Base-by-base conservation (phyloP, 345 rosid genomes). In the Salix purpurea region DNA sequence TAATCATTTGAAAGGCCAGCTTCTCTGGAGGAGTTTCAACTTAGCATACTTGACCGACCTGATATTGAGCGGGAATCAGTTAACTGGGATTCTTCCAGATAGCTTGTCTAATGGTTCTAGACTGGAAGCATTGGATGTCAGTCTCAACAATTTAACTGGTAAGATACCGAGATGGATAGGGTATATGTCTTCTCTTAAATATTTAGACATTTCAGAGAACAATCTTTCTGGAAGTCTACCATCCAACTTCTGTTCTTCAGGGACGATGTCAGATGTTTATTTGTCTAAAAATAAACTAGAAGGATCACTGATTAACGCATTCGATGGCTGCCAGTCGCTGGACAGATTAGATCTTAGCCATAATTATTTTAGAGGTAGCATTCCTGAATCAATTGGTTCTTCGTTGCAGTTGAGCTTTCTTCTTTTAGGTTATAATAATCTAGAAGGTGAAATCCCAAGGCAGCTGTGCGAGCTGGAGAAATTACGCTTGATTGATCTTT, bases 251-350 rank as follows among this genome's bases (percentile, higher is more conserved):
- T 4, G 16, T 40, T 40, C 14, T 11, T 44, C 50, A 44, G 4
- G 0, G 5, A 14, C 4, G 16, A 12, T 44, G 15, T 0, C 1
- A 21, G 5, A 58, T 65, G 67, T 78, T 44, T 40, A 73, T 34
- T 32, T 78, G 15, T 78, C 74, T 0, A 61, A 26, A 16, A 78
- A 78, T 68, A 58, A 21, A 13, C 10, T 78, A 5, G 46, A 60
- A 54, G 76, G 73, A 60, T 30, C 69, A 16, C 28, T 69, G 23
- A 23, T 11, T 18, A 12, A 12, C 12, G 16, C 34, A 32, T 15
- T 67, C 1, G 8, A 28, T 9, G 34, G 30, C 3, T 26, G 66
- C 5, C 0, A 2, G 4, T 11, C 5, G 1, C 5, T 44, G 14
- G 13, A 11, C 0, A 44, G 5, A 14, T 44, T 44, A 14, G 50